A percentile compares a stretch with the other conserved stretches of the same genome.
Conservation (phyloP, 1,139 yeast species). For the Scheffersomyces segobiensis region DNA sequence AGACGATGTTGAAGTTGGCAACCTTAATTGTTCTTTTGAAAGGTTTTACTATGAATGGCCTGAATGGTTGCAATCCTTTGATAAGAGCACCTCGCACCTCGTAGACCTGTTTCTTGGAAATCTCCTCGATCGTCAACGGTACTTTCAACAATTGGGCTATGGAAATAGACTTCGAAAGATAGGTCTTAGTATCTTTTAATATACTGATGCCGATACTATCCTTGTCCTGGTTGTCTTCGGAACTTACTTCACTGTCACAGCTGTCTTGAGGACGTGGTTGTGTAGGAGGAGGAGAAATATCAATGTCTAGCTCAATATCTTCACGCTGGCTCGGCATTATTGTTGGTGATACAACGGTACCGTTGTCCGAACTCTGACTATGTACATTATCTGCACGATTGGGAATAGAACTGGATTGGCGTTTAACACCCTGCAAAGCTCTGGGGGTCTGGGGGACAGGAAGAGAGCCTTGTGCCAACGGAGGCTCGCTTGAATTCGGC, state of each 20-base stretch:
- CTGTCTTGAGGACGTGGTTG: neutral
- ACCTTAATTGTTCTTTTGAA: constrained; percentile 30
- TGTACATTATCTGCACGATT: neutral
- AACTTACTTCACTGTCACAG: neutral
- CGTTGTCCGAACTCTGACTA: neutral
- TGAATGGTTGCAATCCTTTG: constrained; percentile 18
- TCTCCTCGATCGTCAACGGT: constrained; percentile 13
- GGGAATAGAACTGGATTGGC: neutral
- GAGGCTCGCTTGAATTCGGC: neutral
- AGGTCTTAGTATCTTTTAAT: neutral
- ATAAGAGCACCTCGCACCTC: constrained; percentile 19
- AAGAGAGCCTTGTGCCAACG: neutral
- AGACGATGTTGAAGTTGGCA: constrained; percentile 22
- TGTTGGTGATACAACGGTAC: neutral
- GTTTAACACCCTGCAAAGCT: neutral
- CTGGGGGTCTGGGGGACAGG: neutral
- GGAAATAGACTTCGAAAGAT: constrained; percentile 14
- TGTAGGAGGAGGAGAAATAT: neutral
- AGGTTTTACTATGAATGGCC: constrained; percentile 29
- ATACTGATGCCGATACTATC: neutral
- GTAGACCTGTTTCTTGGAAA: constrained; percentile 14
- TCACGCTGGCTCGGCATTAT: neutral
- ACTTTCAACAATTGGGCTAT: constrained; percentile 9
- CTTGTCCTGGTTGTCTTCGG: neutral
- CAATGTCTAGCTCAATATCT: neutral